Base-by-base conservation (phyloP, 2,329 filamentous ascomycete species). In the Graphilbum fragrans region DNA sequence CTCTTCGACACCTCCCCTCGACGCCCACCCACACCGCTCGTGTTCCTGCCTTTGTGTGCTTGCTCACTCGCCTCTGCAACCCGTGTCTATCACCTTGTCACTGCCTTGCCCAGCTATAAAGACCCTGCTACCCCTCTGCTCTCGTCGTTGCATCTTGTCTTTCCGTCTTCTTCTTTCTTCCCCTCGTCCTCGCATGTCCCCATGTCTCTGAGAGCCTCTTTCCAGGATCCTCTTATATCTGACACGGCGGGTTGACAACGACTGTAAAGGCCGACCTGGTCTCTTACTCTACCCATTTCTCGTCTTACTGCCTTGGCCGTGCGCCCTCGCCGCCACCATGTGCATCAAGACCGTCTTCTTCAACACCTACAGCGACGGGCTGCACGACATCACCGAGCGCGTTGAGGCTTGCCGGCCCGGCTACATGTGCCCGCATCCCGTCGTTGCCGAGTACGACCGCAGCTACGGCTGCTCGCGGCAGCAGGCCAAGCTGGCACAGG, bases 211-310 rank as follows among this genome's bases (percentile, higher is more conserved):
- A 56, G 44, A 42, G 42, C 33, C 42, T 47, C 45, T 44, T 48
- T 47, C 46, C 51, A 49, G 45, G 47, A 53, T 45, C 47, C 44
- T 48, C 51, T 53, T 45, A 51, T 56, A 49, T 53, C 54, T 48
- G 56, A 60, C 51, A 55, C 58, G 46, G 57, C 58, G 44, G 58
- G 58, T 49, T 59, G 55, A 61, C 47, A 50, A 34, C 33, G 11
- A 21, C 45, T 41, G 37, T 40, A 29, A 44, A 39, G 44, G 22
- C 39, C 31, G 19, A 19, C 32, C 35, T 31, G 11, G n/a, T 23
- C 10, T 23, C 11, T 34, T 16, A 21, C 20, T 27, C 20, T n/a
- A 33, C 39, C n/a, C 22, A 29, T 32, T 32, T 20, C 37, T 17
- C 27, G 18, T 27, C 27, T 21, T 21, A 4, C 21, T 22, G 7